A percentile compares a stretch with the other conserved stretches of the same genome.
Conservation (phyloP, 1,139 yeast species). For the Scheffersomyces stambukii region DNA sequence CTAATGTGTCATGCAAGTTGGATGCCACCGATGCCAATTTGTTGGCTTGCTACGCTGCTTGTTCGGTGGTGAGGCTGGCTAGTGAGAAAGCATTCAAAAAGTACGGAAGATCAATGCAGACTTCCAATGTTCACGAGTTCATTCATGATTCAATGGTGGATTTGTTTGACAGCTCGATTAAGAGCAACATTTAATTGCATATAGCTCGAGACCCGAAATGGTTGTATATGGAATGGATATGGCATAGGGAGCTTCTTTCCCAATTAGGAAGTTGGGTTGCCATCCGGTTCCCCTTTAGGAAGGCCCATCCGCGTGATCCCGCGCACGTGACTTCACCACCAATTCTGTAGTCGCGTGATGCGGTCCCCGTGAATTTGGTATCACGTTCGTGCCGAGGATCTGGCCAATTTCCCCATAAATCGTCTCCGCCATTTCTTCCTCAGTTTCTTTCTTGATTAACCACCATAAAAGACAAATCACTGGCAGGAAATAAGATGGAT, state of each 20-base stretch:
- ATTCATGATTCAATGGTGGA: conserved; percentile 63
- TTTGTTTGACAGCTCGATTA: conserved; percentile 28
- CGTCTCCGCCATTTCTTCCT: too few species aligned
- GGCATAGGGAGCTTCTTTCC: too few species aligned
- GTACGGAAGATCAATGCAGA: conserved; percentile 77
- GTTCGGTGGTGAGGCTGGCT: conserved; percentile 63
- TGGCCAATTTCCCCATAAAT: too few species aligned
- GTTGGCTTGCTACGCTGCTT: conserved; percentile 73
- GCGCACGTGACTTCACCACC: too few species aligned
- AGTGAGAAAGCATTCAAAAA: conserved; percentile 59
- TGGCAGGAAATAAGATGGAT: too few species aligned
- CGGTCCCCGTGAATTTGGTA: too few species aligned
- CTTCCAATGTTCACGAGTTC: conserved; percentile 70
- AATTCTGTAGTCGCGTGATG: too few species aligned
- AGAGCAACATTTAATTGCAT: not conserved
- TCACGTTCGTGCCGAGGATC: too few species aligned
- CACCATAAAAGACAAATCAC: too few species aligned
- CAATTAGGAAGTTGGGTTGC: conserved; percentile 1
- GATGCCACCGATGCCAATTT: conserved; percentile 40
- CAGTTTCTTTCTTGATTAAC: too few species aligned
- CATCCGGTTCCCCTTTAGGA: not conserved
- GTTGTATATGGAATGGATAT: too few species aligned
- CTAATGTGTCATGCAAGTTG: conserved; percentile 54
- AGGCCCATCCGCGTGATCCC: too few species aligned
- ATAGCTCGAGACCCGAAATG: not conserved